phyloP scores from a whole-genome alignment of 495 filamentous ascomycete genomes.

The Podospora comata region DNA sequence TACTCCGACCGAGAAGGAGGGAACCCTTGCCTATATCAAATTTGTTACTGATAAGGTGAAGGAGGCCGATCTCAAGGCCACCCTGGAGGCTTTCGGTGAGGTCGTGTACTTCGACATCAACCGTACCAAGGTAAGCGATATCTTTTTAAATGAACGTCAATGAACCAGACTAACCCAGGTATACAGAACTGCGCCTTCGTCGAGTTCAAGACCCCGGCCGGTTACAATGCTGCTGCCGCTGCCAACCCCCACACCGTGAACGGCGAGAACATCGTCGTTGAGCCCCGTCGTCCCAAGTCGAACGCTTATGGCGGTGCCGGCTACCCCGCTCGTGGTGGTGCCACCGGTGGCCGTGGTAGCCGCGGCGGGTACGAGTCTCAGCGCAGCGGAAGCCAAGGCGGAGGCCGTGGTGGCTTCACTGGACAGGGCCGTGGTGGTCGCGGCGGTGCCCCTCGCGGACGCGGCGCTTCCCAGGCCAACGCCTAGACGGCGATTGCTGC shows the following conservation, averaged over 20 bases:
- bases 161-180: slow-evolving; percentile 24
- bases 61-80: slow-evolving; percentile 60
- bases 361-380: slow-evolving; percentile 61
- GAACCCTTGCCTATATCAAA: slow-evolving; percentile 82
- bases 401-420: slow-evolving; percentile 63
- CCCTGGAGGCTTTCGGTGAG: slow-evolving; percentile 70
- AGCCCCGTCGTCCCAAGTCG: slow-evolving; percentile 79
- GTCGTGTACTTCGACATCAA: slow-evolving; percentile 85
- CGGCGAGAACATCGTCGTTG: slow-evolving; percentile 76
- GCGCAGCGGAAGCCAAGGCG: slow-evolving; percentile 58
- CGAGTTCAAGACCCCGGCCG: slow-evolving; percentile 77
- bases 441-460: slow-evolving; percentile 54
- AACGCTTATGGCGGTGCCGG: slow-evolving; percentile 62
- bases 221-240: slow-evolving; percentile 73
- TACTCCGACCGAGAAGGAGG: slow-evolving; percentile 56
- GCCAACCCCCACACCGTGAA: slow-evolving; percentile 84
- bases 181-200: slow-evolving; percentile 91
- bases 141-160: not conserved
- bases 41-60: slow-evolving; percentile 85
- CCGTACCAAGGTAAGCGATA: slow-evolving; percentile 71
- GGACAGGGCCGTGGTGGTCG: slow-evolving; percentile 51
- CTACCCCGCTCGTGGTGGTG: slow-evolving; percentile 59
- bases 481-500: slow-evolving; percentile 27
- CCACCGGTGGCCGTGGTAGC: slow-evolving; percentile 51
- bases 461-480: slow-evolving; percentile 40